phyloP scores from a whole-genome alignment of 148 eudicot species.

The Salicornia ramosissima region DNA sequence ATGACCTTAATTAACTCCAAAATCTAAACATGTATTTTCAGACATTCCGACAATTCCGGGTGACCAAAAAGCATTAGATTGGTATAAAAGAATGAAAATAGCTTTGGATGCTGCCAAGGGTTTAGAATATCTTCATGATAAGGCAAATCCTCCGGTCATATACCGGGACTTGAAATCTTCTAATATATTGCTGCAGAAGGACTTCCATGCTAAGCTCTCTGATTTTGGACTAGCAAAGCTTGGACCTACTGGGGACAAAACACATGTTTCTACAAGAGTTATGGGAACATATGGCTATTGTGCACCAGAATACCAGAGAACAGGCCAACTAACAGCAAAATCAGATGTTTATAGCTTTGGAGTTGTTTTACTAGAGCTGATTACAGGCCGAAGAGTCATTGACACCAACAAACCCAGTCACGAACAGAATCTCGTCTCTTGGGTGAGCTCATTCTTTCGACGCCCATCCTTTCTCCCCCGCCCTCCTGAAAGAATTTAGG shows the following conservation, averaged over 20 bases:
- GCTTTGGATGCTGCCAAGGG: constrained; percentile 52
- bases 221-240: constrained; percentile 61
- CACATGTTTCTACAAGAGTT: constrained; percentile 42
- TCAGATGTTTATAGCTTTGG: constrained; percentile 58
- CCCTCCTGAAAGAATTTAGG: neutral
- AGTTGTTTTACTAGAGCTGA: constrained; percentile 48
- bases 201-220: constrained; percentile 47
- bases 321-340: constrained; percentile 40
- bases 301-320: constrained; percentile 54
- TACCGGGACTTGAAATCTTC: constrained; percentile 52
- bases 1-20: too few species aligned
- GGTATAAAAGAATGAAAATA: constrained; percentile 47
- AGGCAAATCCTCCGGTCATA: constrained; percentile 45
- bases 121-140: constrained; percentile 47
- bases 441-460: constrained; percentile 33
- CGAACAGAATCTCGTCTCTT: constrained; percentile 42
- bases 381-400: constrained; percentile 49
- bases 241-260: constrained; percentile 40
- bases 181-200: constrained; percentile 41
- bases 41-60: constrained; percentile 20
- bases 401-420: constrained; percentile 32
- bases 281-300: constrained; percentile 67
- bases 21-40: constrained; percentile 26
- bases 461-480: too few species aligned
- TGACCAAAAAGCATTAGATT: constrained; percentile 37